A percentile compares a stretch with the other conserved stretches of the same genome.
These are phyloP conservation scores for Lotmaria passim DNA, from an alignment of 208 protist species.

Conservation along the genomic window DNA sequence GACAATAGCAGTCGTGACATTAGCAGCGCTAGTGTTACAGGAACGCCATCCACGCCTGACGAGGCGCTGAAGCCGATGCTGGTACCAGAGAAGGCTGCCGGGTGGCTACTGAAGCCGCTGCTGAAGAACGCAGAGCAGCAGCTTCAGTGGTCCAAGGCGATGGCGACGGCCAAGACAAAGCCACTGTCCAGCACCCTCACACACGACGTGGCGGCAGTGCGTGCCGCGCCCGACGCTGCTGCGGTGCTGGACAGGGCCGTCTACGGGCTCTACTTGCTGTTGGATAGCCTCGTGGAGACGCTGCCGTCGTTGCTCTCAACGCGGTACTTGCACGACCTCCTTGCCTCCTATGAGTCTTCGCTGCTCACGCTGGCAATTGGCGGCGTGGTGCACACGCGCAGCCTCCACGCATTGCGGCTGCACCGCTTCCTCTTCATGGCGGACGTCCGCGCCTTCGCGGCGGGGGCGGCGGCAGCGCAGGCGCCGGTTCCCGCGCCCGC, in stretches of 20 bases:
- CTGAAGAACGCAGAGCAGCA: conserved; percentile 61
- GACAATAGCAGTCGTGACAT: too few species aligned
- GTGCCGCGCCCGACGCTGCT: conserved; percentile 11
- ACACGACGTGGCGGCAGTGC: conserved; percentile 7
- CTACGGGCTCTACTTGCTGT: conserved; percentile 31
- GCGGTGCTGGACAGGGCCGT: conserved; percentile 46
- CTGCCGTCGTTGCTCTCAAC: conserved; percentile 44
- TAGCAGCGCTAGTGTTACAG: too few species aligned
- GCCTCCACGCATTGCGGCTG: conserved; percentile 38
- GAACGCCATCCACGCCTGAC: background rate
- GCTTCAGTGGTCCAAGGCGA: conserved; percentile 40
- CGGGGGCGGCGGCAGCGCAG: conserved; percentile 3
- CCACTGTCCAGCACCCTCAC: background rate
- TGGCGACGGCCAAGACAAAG: conserved; percentile 28
- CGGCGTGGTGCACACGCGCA: conserved; percentile 41
- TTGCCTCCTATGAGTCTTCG: conserved; percentile 50
- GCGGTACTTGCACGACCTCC: conserved; percentile 51
- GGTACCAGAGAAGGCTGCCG: conserved; percentile 18
- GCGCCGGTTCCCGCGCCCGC: background rate
- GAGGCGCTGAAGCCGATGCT: background rate
- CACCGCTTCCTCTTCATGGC: conserved; percentile 53
- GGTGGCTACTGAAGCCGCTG: conserved; percentile 66
- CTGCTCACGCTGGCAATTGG: conserved; percentile 45
- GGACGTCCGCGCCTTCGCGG: conserved; percentile 50
- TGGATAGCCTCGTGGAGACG: conserved; percentile 35